phyloP scores from a whole-genome alignment of 116 monocot species.

The Papilionanthe hybrid region DNA sequence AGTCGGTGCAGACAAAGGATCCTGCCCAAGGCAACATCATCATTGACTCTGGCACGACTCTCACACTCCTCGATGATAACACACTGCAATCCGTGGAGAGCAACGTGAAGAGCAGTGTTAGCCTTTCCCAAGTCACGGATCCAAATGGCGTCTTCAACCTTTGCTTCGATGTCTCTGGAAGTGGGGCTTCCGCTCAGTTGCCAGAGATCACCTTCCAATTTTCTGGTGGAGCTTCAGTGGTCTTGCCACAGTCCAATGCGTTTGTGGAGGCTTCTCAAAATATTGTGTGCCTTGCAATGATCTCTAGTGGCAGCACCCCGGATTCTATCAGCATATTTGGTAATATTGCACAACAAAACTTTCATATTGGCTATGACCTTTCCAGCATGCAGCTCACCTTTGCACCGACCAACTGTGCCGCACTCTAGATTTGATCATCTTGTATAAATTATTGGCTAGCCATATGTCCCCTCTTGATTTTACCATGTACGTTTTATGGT shows the following conservation, averaged over 20 bases:
- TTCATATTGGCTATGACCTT: no score
- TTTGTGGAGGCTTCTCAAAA: neutral
- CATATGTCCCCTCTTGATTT: neutral
- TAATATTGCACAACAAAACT: constrained; percentile 9
- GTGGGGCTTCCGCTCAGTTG: neutral
- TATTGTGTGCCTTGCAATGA: neutral
- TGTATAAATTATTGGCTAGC: neutral
- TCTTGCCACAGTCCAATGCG: neutral
- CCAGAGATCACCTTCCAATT: constrained; percentile 3
- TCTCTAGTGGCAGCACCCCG: neutral
- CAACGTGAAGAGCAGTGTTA: neutral
- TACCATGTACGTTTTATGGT: neutral
- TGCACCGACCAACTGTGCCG: constrained; percentile 8
- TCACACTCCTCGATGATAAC: constrained; percentile 2
- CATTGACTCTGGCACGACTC: constrained; percentile 14
- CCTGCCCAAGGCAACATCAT: constrained; percentile 1
- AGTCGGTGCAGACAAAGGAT: neutral
- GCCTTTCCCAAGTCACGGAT: neutral
- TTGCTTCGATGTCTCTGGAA: neutral
- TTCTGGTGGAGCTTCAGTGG: neutral
- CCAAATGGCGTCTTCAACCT: neutral
- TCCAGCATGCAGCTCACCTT: neutral
- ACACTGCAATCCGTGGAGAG: neutral
- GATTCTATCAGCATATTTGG: constrained; percentile 10
- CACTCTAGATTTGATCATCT: no score